These are phyloP conservation scores for Luffa aegyptiaca DNA, from an alignment of 306 rosid species.

Conservation along the genomic window DNA sequence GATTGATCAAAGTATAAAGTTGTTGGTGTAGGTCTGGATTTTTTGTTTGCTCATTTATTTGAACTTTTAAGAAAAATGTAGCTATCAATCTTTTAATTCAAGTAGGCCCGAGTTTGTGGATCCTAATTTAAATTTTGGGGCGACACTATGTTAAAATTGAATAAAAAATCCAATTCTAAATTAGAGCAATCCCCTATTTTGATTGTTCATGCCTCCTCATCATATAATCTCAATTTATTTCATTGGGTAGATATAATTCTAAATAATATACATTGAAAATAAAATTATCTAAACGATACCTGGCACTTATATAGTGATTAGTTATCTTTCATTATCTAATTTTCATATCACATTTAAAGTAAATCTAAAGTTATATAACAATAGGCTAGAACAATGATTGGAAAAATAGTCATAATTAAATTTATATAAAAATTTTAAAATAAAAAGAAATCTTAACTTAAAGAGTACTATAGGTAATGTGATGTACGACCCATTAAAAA, in stretches of 20 bases:
- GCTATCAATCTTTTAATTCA: too few species aligned
- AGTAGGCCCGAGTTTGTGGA: too few species aligned
- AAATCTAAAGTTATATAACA: not conserved
- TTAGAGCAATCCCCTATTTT: too few species aligned
- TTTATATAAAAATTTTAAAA: not conserved
- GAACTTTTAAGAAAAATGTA: too few species aligned
- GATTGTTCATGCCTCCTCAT: too few species aligned
- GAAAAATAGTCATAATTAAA: not conserved
- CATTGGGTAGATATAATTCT: not conserved
- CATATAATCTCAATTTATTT: not conserved
- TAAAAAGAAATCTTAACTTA: not conserved
- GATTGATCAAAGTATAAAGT: not conserved
- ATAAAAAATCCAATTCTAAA: too few species aligned
- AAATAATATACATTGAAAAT: not conserved
- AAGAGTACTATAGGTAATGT: conserved; percentile 7
- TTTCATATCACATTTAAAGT: not conserved
- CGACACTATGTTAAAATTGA: too few species aligned
- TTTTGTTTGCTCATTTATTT: too few species aligned
- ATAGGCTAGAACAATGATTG: not conserved
- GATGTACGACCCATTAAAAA: conserved; percentile 9
- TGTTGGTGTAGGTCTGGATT: too few species aligned
- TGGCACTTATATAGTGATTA: not conserved
- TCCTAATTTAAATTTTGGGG: too few species aligned
- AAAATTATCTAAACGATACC: not conserved
- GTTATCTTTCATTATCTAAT: not conserved